phyloP scores from a whole-genome alignment of 257 asterid species.

The Penstemon eatonii region DNA sequence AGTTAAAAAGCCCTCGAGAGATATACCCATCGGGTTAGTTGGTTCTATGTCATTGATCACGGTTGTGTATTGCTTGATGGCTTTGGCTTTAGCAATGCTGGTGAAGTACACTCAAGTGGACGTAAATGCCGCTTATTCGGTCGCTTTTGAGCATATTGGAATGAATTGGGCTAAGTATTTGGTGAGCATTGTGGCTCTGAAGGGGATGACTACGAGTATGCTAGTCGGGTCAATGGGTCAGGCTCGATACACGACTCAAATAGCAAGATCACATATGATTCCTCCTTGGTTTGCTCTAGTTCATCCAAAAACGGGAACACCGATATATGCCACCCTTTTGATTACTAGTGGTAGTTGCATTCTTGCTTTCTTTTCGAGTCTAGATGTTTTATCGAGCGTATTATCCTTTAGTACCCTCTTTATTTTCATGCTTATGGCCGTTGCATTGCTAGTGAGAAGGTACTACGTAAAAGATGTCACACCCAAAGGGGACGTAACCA shows the following conservation, averaged over 20 bases:
- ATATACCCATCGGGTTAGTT: conserved; percentile 78
- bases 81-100: conserved; percentile 67
- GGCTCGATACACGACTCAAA: conserved; percentile 95
- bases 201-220: conserved; percentile 96
- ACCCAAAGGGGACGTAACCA: conserved; percentile 41
- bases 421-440: conserved; percentile 97
- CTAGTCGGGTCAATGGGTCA: conserved; percentile 97
- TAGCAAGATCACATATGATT: conserved; percentile 89
- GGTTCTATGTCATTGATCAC: conserved; percentile 90
- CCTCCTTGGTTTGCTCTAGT: conserved; percentile 86
- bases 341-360: conserved; percentile 69
- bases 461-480: conserved; percentile 73
- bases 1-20: conserved; percentile 80
- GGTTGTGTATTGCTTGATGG: conserved; percentile 79
- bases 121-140: conserved; percentile 79
- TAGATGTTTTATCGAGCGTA: conserved; percentile 82
- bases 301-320: conserved; percentile 87
- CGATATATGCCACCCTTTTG: conserved; percentile 77
- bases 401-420: conserved; percentile 83
- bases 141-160: conserved; percentile 67
- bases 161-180: conserved; percentile 88
- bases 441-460: conserved; percentile 81
- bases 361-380: conserved; percentile 77
- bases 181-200: conserved; percentile 75
- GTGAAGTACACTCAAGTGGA: conserved; percentile 76